These are phyloP conservation scores for Craterostigma plantagineum DNA, from an alignment of 257 asterid species.

Conservation along the genomic window DNA sequence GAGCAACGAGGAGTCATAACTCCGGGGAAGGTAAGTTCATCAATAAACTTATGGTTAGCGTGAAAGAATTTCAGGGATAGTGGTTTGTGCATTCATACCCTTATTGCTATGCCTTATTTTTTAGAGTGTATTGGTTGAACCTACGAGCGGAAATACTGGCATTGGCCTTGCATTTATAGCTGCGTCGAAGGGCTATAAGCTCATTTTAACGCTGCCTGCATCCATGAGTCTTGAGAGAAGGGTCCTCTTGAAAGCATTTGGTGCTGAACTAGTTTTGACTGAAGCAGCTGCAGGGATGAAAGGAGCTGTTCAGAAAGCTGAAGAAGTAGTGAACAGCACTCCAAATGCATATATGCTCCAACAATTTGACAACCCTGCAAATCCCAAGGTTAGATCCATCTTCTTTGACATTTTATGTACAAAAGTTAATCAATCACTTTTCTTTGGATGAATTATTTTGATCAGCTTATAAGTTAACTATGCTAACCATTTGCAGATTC, in stretches of 20 bases:
- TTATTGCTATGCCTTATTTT: no score
- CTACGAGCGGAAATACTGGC: constrained; percentile 98
- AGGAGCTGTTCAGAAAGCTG: constrained; percentile 93
- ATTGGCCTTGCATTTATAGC: constrained; percentile 97
- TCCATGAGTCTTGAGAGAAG: constrained; percentile 99
- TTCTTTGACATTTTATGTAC: no score
- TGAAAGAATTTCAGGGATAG: no score
- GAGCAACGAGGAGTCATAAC: constrained; percentile 65
- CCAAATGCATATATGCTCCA: constrained; percentile 89
- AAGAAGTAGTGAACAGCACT: constrained; percentile 59
- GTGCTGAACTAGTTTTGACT: constrained; percentile 88
- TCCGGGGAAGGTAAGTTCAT: constrained; percentile 55
- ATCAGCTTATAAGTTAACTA: background rate
- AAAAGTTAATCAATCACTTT: no score
- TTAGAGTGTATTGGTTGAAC: constrained; percentile 81
- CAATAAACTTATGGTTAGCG: no score
- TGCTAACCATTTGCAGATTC: constrained; percentile 32
- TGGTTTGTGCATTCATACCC: no score
- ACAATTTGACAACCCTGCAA: constrained; percentile 95
- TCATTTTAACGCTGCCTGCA: constrained; percentile 97
- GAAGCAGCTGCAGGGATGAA: constrained; percentile 89
- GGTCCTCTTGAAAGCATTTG: constrained; percentile 93
- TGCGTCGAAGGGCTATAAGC: constrained; percentile 94
- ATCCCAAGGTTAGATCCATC: no score
- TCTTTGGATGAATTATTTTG: background rate